A percentile compares a stretch with the other conserved stretches of the same genome.
phyloP scores from a whole-genome alignment of 1,284 basidiomycete species.

The Stygiomarasmius scandens region DNA sequence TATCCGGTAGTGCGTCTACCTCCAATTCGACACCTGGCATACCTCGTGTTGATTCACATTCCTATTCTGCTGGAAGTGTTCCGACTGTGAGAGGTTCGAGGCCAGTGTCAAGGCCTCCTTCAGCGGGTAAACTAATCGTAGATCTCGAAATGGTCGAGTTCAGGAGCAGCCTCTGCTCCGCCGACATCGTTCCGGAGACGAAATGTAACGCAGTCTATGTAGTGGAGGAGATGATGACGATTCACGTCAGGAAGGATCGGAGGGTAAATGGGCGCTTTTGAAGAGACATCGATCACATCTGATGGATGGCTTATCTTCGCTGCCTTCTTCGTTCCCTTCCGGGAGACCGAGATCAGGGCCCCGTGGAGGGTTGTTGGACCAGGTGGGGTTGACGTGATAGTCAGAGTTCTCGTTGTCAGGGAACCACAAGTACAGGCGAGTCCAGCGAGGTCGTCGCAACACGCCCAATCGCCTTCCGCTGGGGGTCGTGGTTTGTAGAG shows the following conservation, averaged over 20 bases:
- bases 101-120: constrained; percentile 8
- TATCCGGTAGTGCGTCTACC: too few relatives aligned
- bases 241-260: constrained; percentile 35
- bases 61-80: neutral
- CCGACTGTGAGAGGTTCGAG: neutral
- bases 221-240: constrained; percentile 44
- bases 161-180: constrained; percentile 3
- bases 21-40: neutral
- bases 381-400: constrained; percentile 31
- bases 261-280: constrained; percentile 70
- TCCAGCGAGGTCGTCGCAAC: constrained; percentile 27
- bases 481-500: too few relatives aligned
- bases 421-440: constrained; percentile 50
- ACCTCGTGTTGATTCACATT: neutral
- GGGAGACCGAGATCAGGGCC: constrained; percentile 14
- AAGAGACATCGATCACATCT: constrained; percentile 62
- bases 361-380: neutral
- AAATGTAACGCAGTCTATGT: constrained; percentile 27
- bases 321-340: constrained; percentile 18
- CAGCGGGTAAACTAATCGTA: neutral
- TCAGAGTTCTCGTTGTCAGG: constrained; percentile 51
- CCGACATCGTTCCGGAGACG: constrained; percentile 14
- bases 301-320: constrained; percentile 50
- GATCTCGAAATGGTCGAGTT: neutral
- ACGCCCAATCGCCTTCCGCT: neutral